Evolutionary conservation across 2,329 filamentous ascomycete genomes (phyloP), one percentile per base, ranked within the genome.

Genomic region (Laburnicola sp.): DNA sequence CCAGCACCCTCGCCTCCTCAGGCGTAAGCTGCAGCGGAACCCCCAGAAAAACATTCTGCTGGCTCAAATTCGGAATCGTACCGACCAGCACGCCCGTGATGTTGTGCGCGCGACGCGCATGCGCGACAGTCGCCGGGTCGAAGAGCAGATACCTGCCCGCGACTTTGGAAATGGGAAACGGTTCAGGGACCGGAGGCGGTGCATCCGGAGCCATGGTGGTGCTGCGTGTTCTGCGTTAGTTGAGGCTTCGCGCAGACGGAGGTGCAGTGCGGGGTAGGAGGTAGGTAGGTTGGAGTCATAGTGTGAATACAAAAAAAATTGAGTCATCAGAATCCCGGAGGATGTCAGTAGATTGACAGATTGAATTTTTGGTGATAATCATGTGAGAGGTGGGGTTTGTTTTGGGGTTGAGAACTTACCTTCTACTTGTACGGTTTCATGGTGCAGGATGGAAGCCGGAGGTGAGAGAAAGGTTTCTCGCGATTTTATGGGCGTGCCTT

Each of bases 11-110:
- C 3, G 87, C 92, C 77, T 99, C 94, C 75, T 97, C 94, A 1
- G 90, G 87, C 78, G 94, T 89, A 38, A 99, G 80, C 77, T 97
- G 88, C 25, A 97, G 76, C 2, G 94, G 94, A 43, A 97, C 76
- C 39, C 92, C 90, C 51, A 93, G 82, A 70, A 97, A 97, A 51
- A 96, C 83, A 75, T 96, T 97, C 75, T 99, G 94, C 63, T 95
- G 93, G 4, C 92, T 91, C 50, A 91, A 87, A 74, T 97, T 92
- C 2, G 94, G 93, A 27, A 96, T 85, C 6, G 89, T 92, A 50
- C 94, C 94, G 53, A 89, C 86, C 48, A 96, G 80, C 28, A 94
- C 87, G 57, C 91, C 91, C 66, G 88, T 92, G 64, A 96, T 91
- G 70, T 90, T 86, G 76, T 96, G 83, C 63, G 85, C 79, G 56